These are phyloP conservation scores for Puccinia horiana DNA, from an alignment of 1,284 basidiomycete genomes.

Conservation along the genomic window DNA sequence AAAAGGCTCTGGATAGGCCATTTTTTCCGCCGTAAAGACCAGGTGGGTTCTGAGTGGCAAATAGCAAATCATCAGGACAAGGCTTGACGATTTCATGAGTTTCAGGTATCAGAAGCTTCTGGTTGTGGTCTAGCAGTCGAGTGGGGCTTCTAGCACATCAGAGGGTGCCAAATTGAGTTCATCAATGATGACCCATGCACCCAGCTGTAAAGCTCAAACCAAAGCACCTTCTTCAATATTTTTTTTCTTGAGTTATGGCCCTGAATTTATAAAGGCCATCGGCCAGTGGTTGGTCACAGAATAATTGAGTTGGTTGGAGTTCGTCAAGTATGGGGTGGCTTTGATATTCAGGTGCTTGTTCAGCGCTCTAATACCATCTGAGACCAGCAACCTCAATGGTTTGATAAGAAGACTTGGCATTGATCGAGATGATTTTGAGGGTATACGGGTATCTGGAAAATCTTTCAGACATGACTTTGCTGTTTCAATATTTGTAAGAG, in stretches of 20 bases:
- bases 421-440: too few species aligned
- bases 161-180: conserved; percentile 97
- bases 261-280: conserved; percentile 94
- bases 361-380: too few species aligned
- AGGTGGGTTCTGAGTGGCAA: conserved; percentile 97
- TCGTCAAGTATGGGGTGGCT: conserved; percentile 66
- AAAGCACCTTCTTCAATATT: conserved; percentile 92
- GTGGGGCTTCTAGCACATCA: conserved; percentile 95
- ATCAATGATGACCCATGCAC: conserved; percentile 98
- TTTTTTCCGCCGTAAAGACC: conserved; percentile 95
- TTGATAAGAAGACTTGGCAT: too few species aligned
- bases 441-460: too few species aligned
- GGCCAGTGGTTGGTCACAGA: conserved; percentile 81
- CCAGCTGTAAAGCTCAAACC: conserved; percentile 84
- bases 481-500: too few species aligned
- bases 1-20: conserved; percentile 89
- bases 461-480: too few species aligned
- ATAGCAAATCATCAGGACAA: conserved; percentile 95
- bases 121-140: conserved; percentile 92
- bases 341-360: too few species aligned
- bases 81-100: conserved; percentile 92
- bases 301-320: conserved; percentile 67
- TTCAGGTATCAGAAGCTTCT: conserved; percentile 92
- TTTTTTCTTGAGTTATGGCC: conserved; percentile 97
- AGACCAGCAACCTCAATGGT: too few species aligned